A percentile compares a stretch with the other conserved stretches of the same genome.
These are phyloP conservation scores for Schizothecium vesticola DNA, from an alignment of 495 filamentous ascomycete genomes.

Conservation along the genomic window DNA sequence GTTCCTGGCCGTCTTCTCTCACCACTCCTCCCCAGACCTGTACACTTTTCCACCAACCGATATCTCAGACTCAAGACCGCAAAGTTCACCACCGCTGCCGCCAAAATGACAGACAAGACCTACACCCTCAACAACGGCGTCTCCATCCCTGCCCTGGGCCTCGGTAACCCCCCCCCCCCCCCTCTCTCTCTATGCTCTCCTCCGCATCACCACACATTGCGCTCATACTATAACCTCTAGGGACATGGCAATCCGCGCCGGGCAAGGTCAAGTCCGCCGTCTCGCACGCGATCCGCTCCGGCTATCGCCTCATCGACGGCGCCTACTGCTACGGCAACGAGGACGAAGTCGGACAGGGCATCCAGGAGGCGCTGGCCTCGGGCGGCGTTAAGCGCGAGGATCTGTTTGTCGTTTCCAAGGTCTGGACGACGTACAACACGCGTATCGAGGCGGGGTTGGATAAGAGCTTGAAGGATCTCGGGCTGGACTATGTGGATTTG, in stretches of 20 bases:
- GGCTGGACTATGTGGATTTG: conserved; percentile 76
- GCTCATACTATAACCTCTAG: conserved; percentile 25
- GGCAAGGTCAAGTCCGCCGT: conserved; percentile 56
- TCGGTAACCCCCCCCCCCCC: conserved; percentile 47
- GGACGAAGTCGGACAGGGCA: conserved; percentile 50
- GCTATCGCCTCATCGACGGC: conserved; percentile 61
- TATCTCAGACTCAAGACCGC: not conserved
- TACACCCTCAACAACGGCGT: conserved; percentile 75
- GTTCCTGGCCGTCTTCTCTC: not conserved
- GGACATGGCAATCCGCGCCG: conserved; percentile 69
- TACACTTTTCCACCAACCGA: not conserved
- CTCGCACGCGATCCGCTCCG: conserved; percentile 50
- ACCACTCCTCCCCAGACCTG: not conserved
- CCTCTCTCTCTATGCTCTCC: conserved; percentile 4
- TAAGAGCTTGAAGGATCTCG: conserved; percentile 63
- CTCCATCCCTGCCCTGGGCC: conserved; percentile 68
- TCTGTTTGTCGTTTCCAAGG: conserved; percentile 76
- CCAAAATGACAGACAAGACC: conserved; percentile 42
- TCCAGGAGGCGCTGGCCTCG: conserved; percentile 57
- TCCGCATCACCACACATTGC: not conserved
- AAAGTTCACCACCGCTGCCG: not conserved
- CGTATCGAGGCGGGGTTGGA: conserved; percentile 63
- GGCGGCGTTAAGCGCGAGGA: conserved; percentile 70
- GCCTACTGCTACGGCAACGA: conserved; percentile 58
- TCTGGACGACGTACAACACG: conserved; percentile 75